Percentiles rank a stretch among this genome's conserved stretches.
These are phyloP conservation scores for Dissoconium aciculare DNA, from an alignment of 2,329 filamentous ascomycete species.

Conservation along the genomic window DNA sequence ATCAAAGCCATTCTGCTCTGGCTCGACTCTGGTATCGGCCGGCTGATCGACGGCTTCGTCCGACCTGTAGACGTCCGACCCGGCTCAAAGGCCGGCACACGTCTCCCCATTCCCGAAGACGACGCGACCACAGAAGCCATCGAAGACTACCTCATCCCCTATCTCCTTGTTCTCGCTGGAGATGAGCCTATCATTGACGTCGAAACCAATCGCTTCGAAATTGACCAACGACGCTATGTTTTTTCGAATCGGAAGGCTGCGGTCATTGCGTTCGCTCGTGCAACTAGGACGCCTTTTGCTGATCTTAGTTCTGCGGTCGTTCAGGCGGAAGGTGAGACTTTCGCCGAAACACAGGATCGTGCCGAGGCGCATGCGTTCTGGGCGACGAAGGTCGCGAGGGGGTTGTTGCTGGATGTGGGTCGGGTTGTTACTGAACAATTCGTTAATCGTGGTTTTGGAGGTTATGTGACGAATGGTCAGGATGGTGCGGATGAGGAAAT, in stretches of 20 bases:
- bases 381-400: conserved; percentile 44
- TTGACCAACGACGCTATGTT: conserved; percentile 37
- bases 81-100: conserved; percentile 22
- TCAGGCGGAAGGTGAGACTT: conserved; percentile 7
- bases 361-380: conserved; percentile 37
- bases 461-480: too few species aligned
- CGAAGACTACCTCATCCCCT: conserved; percentile 43
- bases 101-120: conserved; percentile 35
- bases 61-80: conserved; percentile 26
- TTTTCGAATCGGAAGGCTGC: conserved; percentile 41
- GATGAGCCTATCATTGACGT: conserved; percentile 39
- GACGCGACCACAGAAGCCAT: conserved; percentile 38
- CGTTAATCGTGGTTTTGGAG: conserved; percentile 53
- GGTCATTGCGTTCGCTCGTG: conserved; percentile 41
- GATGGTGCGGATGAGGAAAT: conserved; percentile 28
- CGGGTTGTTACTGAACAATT: conserved; percentile 40
- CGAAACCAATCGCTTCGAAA: conserved; percentile 43
- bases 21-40: conserved; percentile 43
- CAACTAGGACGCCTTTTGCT: conserved; percentile 38
- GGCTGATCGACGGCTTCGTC: conserved; percentile 43
- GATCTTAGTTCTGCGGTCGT: conserved; percentile 31
- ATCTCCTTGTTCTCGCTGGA: conserved; percentile 40
- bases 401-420: conserved; percentile 45
- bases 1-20: conserved; percentile 48
- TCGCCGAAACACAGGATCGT: conserved; percentile 29